Evolutionary conservation across 1,284 basidiomycete species (phyloP).

Genomic region (Somion occarium): DNA sequence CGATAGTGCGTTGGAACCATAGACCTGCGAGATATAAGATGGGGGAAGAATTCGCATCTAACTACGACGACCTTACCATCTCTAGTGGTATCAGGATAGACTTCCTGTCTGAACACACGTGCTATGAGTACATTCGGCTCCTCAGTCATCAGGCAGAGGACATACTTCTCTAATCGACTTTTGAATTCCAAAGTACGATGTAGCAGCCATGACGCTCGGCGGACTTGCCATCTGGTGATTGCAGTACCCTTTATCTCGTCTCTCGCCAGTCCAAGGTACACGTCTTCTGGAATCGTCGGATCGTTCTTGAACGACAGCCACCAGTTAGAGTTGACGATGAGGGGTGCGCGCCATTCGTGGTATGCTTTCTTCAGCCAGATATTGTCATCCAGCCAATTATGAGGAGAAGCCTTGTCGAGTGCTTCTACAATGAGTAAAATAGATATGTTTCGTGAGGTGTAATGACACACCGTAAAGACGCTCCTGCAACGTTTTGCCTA

Average conservation of each 20-base stretch:
- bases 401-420: conserved; percentile 79
- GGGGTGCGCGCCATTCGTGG: conserved; percentile 83
- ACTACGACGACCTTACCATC: conserved; percentile 36
- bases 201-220: conserved; percentile 82
- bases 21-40: conserved; percentile 43
- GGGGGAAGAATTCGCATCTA: conserved; percentile 1
- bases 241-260: conserved; percentile 35
- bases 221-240: conserved; percentile 80
- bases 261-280: conserved; percentile 30
- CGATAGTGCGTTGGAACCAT: conserved; percentile 57
- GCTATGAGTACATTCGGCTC: too few relatives aligned
- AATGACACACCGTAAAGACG: conserved; percentile 66
- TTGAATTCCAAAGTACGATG: conserved; percentile 80
- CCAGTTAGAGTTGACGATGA: conserved; percentile 95
- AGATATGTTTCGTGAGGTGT: conserved; percentile 1
- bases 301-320: conserved; percentile 87
- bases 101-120: conserved; percentile 42
- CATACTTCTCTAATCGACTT: conserved; percentile 58
- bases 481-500: conserved; percentile 75
- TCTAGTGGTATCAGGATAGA: conserved; percentile 52
- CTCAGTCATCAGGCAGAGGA: conserved; percentile 11
- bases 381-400: conserved; percentile 96
- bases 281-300: conserved; percentile 41
- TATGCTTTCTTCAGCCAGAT: conserved; percentile 92
- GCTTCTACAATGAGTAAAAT: conserved; percentile 40